These are phyloP conservation scores for Rhizomucor pusillus DNA, from an alignment of 371 early-diverging fungal species.

Conservation along the genomic window DNA sequence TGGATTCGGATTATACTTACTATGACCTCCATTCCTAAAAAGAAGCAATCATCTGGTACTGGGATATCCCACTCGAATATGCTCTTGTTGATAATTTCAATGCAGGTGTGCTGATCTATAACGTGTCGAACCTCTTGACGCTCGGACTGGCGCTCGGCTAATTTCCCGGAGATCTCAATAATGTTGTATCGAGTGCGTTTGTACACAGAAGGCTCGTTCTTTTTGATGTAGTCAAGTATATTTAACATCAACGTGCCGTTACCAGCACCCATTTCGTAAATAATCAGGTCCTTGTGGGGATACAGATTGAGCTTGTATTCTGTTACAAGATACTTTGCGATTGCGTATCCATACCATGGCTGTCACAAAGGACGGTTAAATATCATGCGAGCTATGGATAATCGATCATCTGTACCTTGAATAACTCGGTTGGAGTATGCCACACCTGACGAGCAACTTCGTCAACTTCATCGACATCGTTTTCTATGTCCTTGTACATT, in stretches of 20 bases:
- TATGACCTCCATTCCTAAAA: constrained; percentile 92
- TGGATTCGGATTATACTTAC: constrained; percentile 43
- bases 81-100: constrained; percentile 82
- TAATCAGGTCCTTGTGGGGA: constrained; percentile 65
- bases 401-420: constrained; percentile 62
- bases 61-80: constrained; percentile 88
- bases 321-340: constrained; percentile 87
- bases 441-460: constrained; percentile 85
- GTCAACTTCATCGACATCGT: constrained; percentile 53
- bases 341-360: constrained; percentile 90
- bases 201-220: constrained; percentile 80
- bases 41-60: constrained; percentile 78
- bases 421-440: constrained; percentile 97
- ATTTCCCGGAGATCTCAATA: constrained; percentile 86
- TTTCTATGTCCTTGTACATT: constrained; percentile 82
- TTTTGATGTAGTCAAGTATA: constrained; percentile 84
- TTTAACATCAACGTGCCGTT: constrained; percentile 95
- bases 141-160: constrained; percentile 71
- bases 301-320: constrained; percentile 67
- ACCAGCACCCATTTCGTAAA: constrained; percentile 97
- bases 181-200: constrained; percentile 79
- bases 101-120: constrained; percentile 52
- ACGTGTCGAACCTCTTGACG: constrained; percentile 48
- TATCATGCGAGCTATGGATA: background rate
- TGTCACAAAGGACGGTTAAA: constrained; percentile 13